Evolutionary conservation across 169 alveolate genomes (phyloP).

Genomic region (Plasmodium gonderi): DNA sequence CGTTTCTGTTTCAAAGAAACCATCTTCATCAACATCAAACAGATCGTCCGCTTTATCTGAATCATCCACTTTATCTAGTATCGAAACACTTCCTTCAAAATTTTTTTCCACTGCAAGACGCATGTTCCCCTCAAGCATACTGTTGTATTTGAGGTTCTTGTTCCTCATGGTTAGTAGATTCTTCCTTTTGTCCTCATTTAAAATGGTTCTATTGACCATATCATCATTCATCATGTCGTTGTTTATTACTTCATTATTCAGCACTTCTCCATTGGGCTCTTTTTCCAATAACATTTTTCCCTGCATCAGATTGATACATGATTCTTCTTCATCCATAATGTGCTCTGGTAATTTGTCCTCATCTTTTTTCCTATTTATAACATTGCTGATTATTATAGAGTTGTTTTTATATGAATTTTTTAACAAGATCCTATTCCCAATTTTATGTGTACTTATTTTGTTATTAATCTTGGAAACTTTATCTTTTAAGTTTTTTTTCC

Average conservation of each 20-base stretch:
- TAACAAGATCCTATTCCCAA: conserved; percentile 16
- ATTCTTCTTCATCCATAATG: background rate
- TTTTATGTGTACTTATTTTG: background rate
- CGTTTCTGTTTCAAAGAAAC: conserved; percentile 42
- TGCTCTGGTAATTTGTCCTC: background rate
- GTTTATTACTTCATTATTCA: background rate
- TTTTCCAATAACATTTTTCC: background rate
- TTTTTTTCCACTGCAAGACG: background rate
- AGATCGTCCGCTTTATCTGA: background rate
- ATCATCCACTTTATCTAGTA: background rate
- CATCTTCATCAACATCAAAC: conserved; percentile 36
- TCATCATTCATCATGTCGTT: background rate
- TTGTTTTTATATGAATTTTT: conserved; percentile 30
- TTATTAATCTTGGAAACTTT: background rate
- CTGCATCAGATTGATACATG: background rate
- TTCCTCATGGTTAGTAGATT: conserved; percentile 34
- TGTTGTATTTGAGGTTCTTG: conserved; percentile 30
- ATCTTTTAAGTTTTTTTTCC: conserved; percentile 24
- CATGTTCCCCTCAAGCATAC: conserved; percentile 8
- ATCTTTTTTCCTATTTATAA: conserved; percentile 24
- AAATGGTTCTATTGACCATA: background rate
- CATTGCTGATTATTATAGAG: conserved; percentile 26
- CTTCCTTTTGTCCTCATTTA: conserved; percentile 19
- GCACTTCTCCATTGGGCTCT: background rate
- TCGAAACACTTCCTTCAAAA: background rate